Base-by-base conservation (phyloP, 2,329 filamentous ascomycete species). In the Orbilia javanica region DNA sequence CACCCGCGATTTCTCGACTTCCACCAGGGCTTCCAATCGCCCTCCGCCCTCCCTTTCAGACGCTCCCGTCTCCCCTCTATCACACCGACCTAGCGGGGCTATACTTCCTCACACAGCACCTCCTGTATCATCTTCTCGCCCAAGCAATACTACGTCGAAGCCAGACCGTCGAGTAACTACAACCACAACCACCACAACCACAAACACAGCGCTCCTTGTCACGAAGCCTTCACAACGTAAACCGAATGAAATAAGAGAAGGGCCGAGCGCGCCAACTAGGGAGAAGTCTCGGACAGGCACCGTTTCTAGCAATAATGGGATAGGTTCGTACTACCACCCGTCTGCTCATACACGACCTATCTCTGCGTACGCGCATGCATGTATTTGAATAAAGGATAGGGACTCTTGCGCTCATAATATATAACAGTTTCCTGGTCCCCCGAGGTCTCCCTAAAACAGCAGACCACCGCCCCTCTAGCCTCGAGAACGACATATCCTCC, bases 401-500 rank as follows among this genome's bases (percentile, higher is more conserved):
- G 85, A 85, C 25, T 55, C 48, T 31, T 60, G 20, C 18, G 27
- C 50, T 31, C 34, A 57, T 67, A 42, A 44, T 46, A 1, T 22
- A 11, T 29, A 4, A 22, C 85, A 5, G 86, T 88, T 74, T 89
- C 92, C 15, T 78, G 60, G 74, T 66, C 74, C 4, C 67, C 66
- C 10, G 74, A 78, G 39, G 62, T 78, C 20, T 66, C 48, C 36
- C 31, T 78, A n/a, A 71, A 64, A 8, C 50, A 44, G 57, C 88
- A 89, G 77, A 90, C 89, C 7, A 88, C 88, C 25, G 90, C 90
- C 20, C 95, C 95, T 1, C 86, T 97, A 57, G 93, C 93, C 1
- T 90, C 86, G 72, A 87, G 90, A 80, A 87, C 91, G 74, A 91
- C 89, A 0, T 85, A 88, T 10, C 89, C 90, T 53, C 89, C 89